Conservation (phyloP, 192 early-diverging fungal species). For the Chytriomyces confervae region DNA sequence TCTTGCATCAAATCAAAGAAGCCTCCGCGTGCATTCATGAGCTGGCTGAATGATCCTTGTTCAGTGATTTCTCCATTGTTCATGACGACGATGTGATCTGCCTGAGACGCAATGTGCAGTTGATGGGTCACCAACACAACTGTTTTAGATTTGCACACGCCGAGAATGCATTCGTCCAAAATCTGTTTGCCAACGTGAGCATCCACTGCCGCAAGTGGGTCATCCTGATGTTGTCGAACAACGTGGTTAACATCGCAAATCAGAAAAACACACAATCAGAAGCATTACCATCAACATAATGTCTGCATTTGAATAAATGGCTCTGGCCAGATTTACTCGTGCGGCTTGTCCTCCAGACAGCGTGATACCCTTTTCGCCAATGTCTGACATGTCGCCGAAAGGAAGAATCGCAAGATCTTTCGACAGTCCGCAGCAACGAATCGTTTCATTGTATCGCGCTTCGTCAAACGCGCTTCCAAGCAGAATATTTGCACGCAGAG, state of each 20-base stretch:
- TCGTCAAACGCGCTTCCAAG: constrained; percentile 50
- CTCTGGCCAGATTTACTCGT: constrained; percentile 78
- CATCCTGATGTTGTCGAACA: constrained; percentile 57
- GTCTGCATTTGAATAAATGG: constrained; percentile 74
- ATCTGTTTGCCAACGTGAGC: constrained; percentile 38
- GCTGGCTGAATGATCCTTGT: constrained; percentile 57
- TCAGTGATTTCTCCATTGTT: constrained; percentile 67
- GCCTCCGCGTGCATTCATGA: constrained; percentile 58
- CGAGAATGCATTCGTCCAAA: constrained; percentile 45
- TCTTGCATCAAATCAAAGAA: constrained; percentile 63
- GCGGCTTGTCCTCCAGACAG: constrained; percentile 70
- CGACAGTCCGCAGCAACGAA: constrained; percentile 37
- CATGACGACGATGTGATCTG: constrained; percentile 69
- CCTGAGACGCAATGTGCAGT: constrained; percentile 67
- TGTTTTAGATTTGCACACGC: constrained; percentile 70
- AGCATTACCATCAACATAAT: constrained; percentile 46
- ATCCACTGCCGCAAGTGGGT: constrained; percentile 53
- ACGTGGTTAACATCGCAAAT: constrained; percentile 74
- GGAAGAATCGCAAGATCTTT: constrained; percentile 42
- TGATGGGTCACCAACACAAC: constrained; percentile 78
- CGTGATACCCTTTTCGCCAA: constrained; percentile 51
- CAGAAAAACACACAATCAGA: constrained; percentile 62
- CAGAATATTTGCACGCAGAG: constrained; percentile 75
- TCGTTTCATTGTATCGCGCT: not conserved
- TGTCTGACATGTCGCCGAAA: constrained; percentile 41